A percentile compares a stretch with the other conserved stretches of the same genome.
Conservation (phyloP, 805 yeast genomes). For the Candida pini region DNA sequence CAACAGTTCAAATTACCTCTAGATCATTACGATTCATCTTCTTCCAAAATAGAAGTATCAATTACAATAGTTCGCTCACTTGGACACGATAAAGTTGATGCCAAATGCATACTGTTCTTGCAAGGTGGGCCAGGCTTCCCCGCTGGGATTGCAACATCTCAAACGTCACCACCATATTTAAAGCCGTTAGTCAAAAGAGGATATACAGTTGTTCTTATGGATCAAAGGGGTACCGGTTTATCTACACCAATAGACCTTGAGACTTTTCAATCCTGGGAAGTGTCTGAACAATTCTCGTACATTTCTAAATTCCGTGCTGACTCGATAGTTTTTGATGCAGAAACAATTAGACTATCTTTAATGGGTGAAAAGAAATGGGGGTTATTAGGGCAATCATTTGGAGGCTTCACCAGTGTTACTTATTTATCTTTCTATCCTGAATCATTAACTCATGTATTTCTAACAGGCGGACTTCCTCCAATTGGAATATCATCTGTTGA, state of each 20-base stretch:
- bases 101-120: conserved; percentile 30
- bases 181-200: conserved; percentile 13
- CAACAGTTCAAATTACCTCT: no score
- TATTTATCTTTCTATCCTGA: conserved; percentile 41
- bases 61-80: no score
- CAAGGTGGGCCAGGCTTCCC: conserved; percentile 57
- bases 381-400: conserved; percentile 49
- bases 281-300: conserved; percentile 32
- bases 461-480: conserved; percentile 60
- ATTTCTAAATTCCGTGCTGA: conserved; percentile 47
- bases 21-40: no score
- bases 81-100: no score
- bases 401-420: conserved; percentile 48
- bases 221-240: conserved; percentile 60
- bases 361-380: conserved; percentile 36
- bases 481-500: conserved; percentile 34
- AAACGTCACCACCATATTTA: conserved; percentile 12
- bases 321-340: conserved; percentile 46
- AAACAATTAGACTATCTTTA: conserved; percentile 35
- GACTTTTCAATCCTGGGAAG: conserved; percentile 12
- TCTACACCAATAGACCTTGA: conserved; percentile 40
- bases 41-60: no score
- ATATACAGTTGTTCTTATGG: conserved; percentile 34
- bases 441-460: conserved; percentile 36
- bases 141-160: conserved; percentile 21